Conservation (phyloP, 1,284 basidiomycete genomes). For the Fomitopsis schrenkii region DNA sequence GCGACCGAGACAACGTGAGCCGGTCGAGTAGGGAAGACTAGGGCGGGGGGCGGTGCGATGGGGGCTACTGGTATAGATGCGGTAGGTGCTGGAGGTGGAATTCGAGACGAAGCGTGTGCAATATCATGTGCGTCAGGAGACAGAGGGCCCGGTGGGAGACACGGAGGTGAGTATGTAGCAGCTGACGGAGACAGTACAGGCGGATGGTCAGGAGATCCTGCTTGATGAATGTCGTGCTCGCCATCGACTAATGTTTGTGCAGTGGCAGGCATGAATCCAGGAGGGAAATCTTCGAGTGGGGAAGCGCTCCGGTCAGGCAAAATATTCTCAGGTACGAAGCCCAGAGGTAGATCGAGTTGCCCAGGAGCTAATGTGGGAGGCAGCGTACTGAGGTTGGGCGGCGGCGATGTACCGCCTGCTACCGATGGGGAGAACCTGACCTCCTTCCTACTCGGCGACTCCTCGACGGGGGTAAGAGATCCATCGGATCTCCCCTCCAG, state of each 20-base stretch:
- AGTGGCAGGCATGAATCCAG: constrained; percentile 9
- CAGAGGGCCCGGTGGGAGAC: background rate
- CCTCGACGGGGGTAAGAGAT: constrained; percentile 12
- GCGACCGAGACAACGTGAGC: constrained; percentile 5
- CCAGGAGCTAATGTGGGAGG: constrained; percentile 10
- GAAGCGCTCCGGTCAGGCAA: background rate
- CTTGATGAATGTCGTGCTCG: background rate
- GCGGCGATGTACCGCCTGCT: constrained; percentile 17
- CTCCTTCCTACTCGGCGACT: constrained; percentile 28
- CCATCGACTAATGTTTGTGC: background rate
- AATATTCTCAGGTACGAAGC: constrained; percentile 1
- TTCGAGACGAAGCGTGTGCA: too few relatives aligned
- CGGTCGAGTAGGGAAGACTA: constrained; percentile 4
- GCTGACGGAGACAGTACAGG: background rate
- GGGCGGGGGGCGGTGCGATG: constrained; percentile 10
- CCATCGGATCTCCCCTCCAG: constrained; percentile 18
- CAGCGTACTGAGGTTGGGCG: constrained; percentile 2
- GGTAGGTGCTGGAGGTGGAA: constrained; percentile 7
- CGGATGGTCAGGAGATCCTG: background rate
- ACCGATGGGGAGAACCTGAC: constrained; percentile 48
- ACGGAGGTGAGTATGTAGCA: background rate
- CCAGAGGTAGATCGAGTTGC: background rate
- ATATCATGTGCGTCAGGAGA: background rate
- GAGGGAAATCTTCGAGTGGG: constrained; percentile 1
- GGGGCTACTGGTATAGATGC: constrained; percentile 10